A percentile compares a stretch with the other conserved stretches of the same genome.
Evolutionary conservation across 1,284 basidiomycete genomes (phyloP).

Genomic region (Xerocomus nothofagi): DNA sequence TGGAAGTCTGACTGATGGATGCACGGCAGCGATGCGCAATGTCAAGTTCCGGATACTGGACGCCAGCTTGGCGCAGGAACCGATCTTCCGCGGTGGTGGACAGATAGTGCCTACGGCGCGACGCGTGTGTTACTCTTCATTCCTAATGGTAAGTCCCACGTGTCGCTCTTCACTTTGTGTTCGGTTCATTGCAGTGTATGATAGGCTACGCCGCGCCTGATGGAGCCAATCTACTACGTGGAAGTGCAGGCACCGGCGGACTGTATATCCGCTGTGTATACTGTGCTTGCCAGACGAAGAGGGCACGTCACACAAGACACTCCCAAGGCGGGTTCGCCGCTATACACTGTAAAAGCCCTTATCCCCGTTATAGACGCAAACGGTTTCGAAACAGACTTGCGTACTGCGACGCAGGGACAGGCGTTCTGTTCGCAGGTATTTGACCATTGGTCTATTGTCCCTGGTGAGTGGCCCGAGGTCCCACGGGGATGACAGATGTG

Average conservation of each 20-base stretch:
- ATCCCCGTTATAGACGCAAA: slow-evolving; percentile 99
- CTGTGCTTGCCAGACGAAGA: slow-evolving; percentile 91
- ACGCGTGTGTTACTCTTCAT: slow-evolving; percentile 98
- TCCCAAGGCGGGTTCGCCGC: slow-evolving; percentile 94
- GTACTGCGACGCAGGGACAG: slow-evolving; percentile 96
- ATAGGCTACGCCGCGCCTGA: slow-evolving; percentile 85
- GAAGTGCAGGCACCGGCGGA: slow-evolving; percentile 99
- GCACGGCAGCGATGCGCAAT: slow-evolving; percentile 83
- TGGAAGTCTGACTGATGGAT: slow-evolving; percentile 5
- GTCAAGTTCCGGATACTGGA: slow-evolving; percentile 97
- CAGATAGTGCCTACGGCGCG: slow-evolving; percentile 98
- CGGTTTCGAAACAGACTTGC: slow-evolving; percentile 97
- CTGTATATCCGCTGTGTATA: slow-evolving; percentile 97
- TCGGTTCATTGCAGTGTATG: neutral
- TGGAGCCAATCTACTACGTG: slow-evolving; percentile 98
- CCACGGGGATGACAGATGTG: slow-evolving; percentile 13
- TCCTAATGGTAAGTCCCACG: slow-evolving; percentile 76
- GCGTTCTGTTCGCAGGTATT: slow-evolving; percentile 97
- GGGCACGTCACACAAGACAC: slow-evolving; percentile 98
- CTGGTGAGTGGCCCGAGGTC: slow-evolving; percentile 55
- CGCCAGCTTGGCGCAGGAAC: slow-evolving; percentile 88
- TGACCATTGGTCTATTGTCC: slow-evolving; percentile 98
- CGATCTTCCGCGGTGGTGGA: slow-evolving; percentile 96
- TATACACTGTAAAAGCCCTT: slow-evolving; percentile 96
- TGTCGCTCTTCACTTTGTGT: slow-evolving; percentile 6